phyloP scores from a whole-genome alignment of 2,329 filamentous ascomycete genomes.

The Ustulina deusta region DNA sequence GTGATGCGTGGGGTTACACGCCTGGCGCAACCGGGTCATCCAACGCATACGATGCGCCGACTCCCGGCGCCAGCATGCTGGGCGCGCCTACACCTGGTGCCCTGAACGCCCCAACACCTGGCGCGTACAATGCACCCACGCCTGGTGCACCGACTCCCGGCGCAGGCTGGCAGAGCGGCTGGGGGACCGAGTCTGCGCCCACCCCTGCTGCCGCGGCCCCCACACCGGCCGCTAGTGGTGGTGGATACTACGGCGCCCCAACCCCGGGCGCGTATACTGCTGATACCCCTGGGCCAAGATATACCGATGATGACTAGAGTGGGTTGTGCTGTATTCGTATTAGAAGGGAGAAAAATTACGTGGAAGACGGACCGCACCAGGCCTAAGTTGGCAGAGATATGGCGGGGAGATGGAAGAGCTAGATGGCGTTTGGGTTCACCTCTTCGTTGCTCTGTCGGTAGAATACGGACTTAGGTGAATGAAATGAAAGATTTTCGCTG shows the following conservation, averaged over 20 bases:
- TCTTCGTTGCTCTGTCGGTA: background rate
- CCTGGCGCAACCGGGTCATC: constrained; percentile 61
- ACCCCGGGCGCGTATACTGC: constrained; percentile 51
- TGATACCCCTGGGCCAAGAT: constrained; percentile 51
- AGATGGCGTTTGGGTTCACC: constrained; percentile 21
- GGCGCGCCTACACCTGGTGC: constrained; percentile 72
- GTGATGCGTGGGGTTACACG: constrained; percentile 71
- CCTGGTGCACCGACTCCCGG: constrained; percentile 78
- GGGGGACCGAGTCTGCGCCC: constrained; percentile 72
- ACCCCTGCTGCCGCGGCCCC: constrained; percentile 75
- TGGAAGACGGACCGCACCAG: background rate
- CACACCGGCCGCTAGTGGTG: constrained; percentile 74
- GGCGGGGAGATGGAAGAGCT: constrained; percentile 13
- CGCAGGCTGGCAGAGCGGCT: constrained; percentile 69
- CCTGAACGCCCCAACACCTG: constrained; percentile 77
- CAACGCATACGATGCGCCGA: constrained; percentile 75
- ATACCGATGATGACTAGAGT: constrained; percentile 50
- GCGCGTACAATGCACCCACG: constrained; percentile 73
- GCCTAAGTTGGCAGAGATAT: background rate
- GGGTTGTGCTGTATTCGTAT: constrained; percentile 1
- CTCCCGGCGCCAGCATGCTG: constrained; percentile 67
- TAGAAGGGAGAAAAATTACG: background rate
- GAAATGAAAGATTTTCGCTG: background rate
- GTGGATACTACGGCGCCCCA: constrained; percentile 61
- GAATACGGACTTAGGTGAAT: background rate